These are phyloP conservation scores for Carallia brachiata DNA, from an alignment of 345 rosid species.

Conservation along the genomic window DNA sequence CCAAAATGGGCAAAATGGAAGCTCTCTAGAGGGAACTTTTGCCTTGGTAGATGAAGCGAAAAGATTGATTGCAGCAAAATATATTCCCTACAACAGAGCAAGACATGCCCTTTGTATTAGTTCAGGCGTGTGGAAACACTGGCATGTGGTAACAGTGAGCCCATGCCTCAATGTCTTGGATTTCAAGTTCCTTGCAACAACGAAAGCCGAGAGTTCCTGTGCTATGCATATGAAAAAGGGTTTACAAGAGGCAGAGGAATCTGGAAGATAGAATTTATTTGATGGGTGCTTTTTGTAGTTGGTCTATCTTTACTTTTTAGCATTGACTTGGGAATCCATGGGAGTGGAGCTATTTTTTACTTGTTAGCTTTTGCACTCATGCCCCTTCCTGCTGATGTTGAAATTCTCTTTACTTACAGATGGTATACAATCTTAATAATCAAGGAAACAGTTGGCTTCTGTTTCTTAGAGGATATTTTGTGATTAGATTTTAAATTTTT, in stretches of 20 bases:
- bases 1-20: constrained; percentile 14
- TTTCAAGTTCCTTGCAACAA: no score
- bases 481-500: no score
- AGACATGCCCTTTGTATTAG: neutral
- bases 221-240: neutral
- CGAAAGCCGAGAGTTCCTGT: constrained; percentile 5
- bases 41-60: neutral
- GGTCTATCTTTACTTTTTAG: neutral
- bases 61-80: neutral
- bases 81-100: neutral
- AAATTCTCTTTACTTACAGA: no score
- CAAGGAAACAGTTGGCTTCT: no score
- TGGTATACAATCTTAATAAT: no score
- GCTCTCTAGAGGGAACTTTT: neutral
- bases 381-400: no score
- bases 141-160: neutral
- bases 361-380: neutral
- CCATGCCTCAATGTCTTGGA: no score
- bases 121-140: constrained; percentile 6
- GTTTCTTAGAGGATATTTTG: no score
- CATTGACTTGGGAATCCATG: constrained; percentile 2
- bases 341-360: neutral
- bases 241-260: neutral
- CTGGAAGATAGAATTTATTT: constrained; percentile 3
- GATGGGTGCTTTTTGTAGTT: constrained; percentile 4